Percentiles rank a stretch among this genome's conserved stretches.
Conservation (phyloP, 2,329 filamentous ascomycete genomes). For the Fusarium sp. region DNA sequence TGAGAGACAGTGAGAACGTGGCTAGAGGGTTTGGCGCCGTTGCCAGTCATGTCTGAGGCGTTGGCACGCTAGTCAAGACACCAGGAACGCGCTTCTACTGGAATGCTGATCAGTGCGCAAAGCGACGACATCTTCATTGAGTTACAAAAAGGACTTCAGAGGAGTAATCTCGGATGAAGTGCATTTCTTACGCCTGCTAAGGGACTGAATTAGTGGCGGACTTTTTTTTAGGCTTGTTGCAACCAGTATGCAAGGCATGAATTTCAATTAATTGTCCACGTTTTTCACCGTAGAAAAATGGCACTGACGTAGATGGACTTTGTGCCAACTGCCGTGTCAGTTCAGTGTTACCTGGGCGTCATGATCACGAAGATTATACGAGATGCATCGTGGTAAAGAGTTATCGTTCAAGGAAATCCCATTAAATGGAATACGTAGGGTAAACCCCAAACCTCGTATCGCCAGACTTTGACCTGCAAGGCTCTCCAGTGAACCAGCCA, state of each 20-base stretch:
- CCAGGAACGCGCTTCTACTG: slow-evolving; percentile 7
- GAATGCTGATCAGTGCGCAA: not conserved
- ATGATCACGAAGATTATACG: not conserved
- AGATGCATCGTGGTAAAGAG: not conserved
- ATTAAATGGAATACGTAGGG: not conserved
- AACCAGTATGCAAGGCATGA: not conserved
- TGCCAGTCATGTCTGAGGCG: not conserved
- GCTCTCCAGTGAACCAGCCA: not conserved
- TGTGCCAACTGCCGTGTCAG: no score
- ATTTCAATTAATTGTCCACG: not conserved
- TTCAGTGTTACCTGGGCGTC: not conserved
- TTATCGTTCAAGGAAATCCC: not conserved
- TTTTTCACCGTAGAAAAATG: not conserved
- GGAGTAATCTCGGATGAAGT: no score
- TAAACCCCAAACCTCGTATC: not conserved
- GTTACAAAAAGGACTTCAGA: no score
- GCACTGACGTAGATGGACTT: not conserved
- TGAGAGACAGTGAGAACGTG: not conserved
- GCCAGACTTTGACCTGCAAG: not conserved
- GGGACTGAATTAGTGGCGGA: not conserved
- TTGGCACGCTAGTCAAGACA: not conserved
- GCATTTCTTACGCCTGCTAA: not conserved
- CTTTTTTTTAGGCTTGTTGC: not conserved
- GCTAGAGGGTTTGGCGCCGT: slow-evolving; percentile 7
- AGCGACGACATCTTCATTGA: not conserved